These are phyloP conservation scores for Hirsutella minnesotensis DNA, from an alignment of 2,329 filamentous ascomycete genomes.

Conservation along the genomic window DNA sequence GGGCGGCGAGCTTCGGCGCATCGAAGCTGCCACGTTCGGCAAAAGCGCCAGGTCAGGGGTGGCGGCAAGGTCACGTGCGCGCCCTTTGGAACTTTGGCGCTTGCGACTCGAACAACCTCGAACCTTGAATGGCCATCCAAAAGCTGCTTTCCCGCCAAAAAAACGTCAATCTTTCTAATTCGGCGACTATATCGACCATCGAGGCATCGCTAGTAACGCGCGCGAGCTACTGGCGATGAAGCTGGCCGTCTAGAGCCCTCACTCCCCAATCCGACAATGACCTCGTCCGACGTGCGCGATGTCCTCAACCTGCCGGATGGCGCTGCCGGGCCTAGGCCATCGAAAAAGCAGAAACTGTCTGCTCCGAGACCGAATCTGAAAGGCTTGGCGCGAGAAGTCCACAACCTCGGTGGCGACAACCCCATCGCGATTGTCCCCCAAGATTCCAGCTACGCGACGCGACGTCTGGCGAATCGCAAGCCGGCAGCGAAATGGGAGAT, in stretches of 20 bases:
- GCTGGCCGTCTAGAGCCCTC: constrained; percentile 4
- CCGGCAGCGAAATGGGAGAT: constrained; percentile 53
- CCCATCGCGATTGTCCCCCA: constrained; percentile 56
- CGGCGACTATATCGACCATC: too few species aligned
- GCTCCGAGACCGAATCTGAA: constrained; percentile 49
- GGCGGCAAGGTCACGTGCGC: constrained; percentile 21
- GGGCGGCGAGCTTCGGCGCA: not conserved
- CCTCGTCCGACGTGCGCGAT: constrained; percentile 73
- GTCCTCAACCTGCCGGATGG: constrained; percentile 69
- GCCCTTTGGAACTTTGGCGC: not conserved
- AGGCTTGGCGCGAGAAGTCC: constrained; percentile 53
- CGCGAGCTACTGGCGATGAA: constrained; percentile 10
- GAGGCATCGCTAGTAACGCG: too few species aligned
- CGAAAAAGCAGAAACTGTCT: constrained; percentile 64
- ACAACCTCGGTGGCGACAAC: constrained; percentile 53
- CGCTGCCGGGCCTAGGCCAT: constrained; percentile 37
- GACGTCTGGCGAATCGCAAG: constrained; percentile 40
- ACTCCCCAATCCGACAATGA: constrained; percentile 34
- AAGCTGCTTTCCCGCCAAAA: too few species aligned
- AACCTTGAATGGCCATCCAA: too few species aligned
- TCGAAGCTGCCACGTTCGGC: constrained; percentile 43
- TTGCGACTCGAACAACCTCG: not conserved
- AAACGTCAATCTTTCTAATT: too few species aligned
- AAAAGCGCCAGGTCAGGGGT: constrained; percentile 22
- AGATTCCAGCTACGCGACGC: constrained; percentile 46